Evolutionary conservation across 2,329 filamentous ascomycete genomes (phyloP).

Genomic region (Trematosphaeria pertusa): DNA sequence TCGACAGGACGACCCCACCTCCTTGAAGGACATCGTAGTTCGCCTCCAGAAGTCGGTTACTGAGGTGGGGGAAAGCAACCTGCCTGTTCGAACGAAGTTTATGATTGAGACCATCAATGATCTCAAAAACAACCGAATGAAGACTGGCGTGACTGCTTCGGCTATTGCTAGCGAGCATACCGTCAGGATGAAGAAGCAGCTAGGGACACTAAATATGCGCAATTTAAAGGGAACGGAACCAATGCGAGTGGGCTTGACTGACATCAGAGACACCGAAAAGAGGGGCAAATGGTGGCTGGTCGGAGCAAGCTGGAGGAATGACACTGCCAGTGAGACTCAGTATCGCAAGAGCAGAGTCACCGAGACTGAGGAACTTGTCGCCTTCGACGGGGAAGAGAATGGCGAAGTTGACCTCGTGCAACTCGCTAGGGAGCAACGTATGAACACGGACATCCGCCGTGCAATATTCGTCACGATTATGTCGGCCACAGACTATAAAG

Average conservation of each 20-base stretch:
- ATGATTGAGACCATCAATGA: slow-evolving; percentile 98
- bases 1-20: slow-evolving; percentile 84
- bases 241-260: slow-evolving; percentile 78
- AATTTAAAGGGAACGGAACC: slow-evolving; percentile 78
- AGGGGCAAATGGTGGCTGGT: slow-evolving; percentile 99
- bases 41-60: slow-evolving; percentile 76
- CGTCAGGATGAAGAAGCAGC: slow-evolving; percentile 84
- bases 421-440: slow-evolving; percentile 80
- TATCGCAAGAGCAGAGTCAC: slow-evolving; percentile 45
- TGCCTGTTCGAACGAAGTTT: slow-evolving; percentile 90
- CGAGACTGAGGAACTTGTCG: slow-evolving; percentile 11
- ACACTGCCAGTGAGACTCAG: slow-evolving; percentile 43
- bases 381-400: slow-evolving; percentile 26
- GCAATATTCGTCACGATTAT: slow-evolving; percentile 95
- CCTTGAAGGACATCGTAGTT: slow-evolving; percentile 86
- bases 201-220: slow-evolving; percentile 76
- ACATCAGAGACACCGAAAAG: slow-evolving; percentile 83
- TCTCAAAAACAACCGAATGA: slow-evolving; percentile 91
- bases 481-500: slow-evolving; percentile 81
- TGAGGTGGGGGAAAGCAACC: slow-evolving; percentile 69
- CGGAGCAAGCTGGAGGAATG: slow-evolving; percentile 81
- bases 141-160: slow-evolving; percentile 74
- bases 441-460: slow-evolving; percentile 85
- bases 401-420: slow-evolving; percentile 68
- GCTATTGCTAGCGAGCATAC: slow-evolving; percentile 81